A percentile compares a stretch with the other conserved stretches of the same genome.
Conservation (phyloP, 768 basidiomycete species). For the Termitomyces titanicus region DNA sequence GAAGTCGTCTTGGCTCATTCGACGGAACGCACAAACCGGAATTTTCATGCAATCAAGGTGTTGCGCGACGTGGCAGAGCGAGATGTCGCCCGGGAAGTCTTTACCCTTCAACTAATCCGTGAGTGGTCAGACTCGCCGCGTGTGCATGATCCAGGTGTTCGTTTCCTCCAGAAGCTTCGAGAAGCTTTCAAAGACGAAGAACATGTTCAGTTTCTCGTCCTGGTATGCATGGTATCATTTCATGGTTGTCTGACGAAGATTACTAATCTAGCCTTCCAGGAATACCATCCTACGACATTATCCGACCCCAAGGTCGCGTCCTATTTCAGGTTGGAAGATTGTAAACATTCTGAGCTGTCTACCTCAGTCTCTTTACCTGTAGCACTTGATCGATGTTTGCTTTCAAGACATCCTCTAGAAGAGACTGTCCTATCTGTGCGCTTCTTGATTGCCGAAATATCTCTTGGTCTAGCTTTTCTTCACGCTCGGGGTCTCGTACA, state of each 20-base stretch:
- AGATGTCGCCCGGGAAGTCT: slow-evolving; percentile 17
- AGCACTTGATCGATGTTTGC: slow-evolving; percentile 1
- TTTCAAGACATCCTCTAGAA: background rate
- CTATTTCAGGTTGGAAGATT: slow-evolving; percentile 17
- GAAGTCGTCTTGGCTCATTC: slow-evolving; percentile 21
- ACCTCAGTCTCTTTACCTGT: slow-evolving; percentile 13
- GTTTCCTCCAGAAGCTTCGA: slow-evolving; percentile 22
- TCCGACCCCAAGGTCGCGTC: slow-evolving; percentile 25
- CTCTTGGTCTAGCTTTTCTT: slow-evolving; percentile 34
- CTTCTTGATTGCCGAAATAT: slow-evolving; percentile 28
- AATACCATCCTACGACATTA: slow-evolving; percentile 29
- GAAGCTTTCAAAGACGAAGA: slow-evolving; percentile 20
- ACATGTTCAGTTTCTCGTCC: slow-evolving; percentile 18
- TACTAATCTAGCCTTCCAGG: slow-evolving; percentile 13
- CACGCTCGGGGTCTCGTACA: slow-evolving; percentile 65
- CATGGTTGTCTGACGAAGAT: background rate
- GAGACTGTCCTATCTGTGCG: slow-evolving; percentile 19
- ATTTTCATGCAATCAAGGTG: slow-evolving; percentile 23
- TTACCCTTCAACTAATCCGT: slow-evolving; percentile 17
- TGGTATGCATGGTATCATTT: slow-evolving; percentile 15
- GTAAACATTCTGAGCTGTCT: slow-evolving; percentile 2
- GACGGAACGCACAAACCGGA: slow-evolving; percentile 1
- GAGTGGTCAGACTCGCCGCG: slow-evolving; percentile 3
- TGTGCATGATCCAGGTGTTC: slow-evolving; percentile 2
- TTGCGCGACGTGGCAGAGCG: slow-evolving; percentile 9